A percentile compares a stretch with the other conserved stretches of the same genome.
These are phyloP conservation scores for Naganishia onofrii DNA, from an alignment of 768 basidiomycete genomes.

Conservation along the genomic window DNA sequence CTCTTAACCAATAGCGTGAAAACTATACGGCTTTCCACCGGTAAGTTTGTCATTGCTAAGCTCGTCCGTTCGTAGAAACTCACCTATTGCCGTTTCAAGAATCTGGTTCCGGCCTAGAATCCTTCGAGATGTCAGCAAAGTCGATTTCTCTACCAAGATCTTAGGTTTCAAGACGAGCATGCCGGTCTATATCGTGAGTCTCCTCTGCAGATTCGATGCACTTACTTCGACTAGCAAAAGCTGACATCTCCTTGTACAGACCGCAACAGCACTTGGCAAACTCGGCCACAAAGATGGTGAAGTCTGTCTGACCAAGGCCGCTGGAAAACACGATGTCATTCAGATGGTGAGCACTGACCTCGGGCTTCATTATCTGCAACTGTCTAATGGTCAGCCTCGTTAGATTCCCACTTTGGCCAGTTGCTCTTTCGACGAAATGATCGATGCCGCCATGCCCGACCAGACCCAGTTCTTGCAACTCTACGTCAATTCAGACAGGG, in stretches of 20 bases:
- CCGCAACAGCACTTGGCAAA: conserved; percentile 58
- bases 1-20: conserved; percentile 60
- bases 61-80: conserved; percentile 32
- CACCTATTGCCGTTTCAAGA: conserved; percentile 55
- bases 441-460: conserved; percentile 74
- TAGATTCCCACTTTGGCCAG: conserved; percentile 94
- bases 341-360: conserved; percentile 61
- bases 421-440: conserved; percentile 91
- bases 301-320: conserved; percentile 82
- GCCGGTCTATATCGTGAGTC: conserved; percentile 67
- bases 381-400: not conserved
- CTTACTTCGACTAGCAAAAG: not conserved
- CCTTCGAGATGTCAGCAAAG: conserved; percentile 74
- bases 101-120: conserved; percentile 86
- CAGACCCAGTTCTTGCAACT: conserved; percentile 86
- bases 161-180: conserved; percentile 71
- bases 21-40: conserved; percentile 90
- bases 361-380: not conserved
- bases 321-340: conserved; percentile 71
- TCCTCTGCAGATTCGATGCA: conserved; percentile 56
- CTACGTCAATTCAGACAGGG: conserved; percentile 89
- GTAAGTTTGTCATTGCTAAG: conserved; percentile 52
- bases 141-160: conserved; percentile 79
- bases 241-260: conserved; percentile 11
- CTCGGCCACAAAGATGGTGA: conserved; percentile 93